Evolutionary conservation across 345 rosid species (phyloP), one percentile per base, ranked within the genome.

Genomic region (Ceriops zippeliana): DNA sequence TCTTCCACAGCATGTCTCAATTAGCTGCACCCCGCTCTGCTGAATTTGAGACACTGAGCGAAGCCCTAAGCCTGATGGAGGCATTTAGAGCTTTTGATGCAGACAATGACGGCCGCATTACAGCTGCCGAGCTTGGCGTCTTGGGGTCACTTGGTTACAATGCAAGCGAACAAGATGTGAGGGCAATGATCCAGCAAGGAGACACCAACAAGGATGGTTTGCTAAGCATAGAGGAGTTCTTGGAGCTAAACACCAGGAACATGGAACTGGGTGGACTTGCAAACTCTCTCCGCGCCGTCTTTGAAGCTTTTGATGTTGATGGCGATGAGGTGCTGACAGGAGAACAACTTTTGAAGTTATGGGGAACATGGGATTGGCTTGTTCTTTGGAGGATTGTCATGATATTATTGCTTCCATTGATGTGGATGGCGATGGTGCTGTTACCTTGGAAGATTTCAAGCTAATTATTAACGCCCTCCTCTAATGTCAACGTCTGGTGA

Each of bases 71-170:
- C 19, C 84, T 88, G 30, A 70, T 83, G 21, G 89, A 86, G 76
- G 80, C 89, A n/a, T 88, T 88, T 63, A 56, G 79, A 71, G 89
- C 86, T 71, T 88, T 88, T 1, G 93, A 88, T 61, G 57, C 84
- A 0, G 80, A 88, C 76, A 81, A 79, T 13, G 90, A 88, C 17
- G 87, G 87, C 5, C 42, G 63, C n/a, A 84, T 88, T 63, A 84
- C 86, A 1, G 30, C 57, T n/a, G 73, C 82, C 0, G 93, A 88
- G 84, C 80, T 88, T 0, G 86, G 93, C 26, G 73, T 86, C 28
- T 57, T 88, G 66, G 69, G 76, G 19, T 83, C 93, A 0, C 85
- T 88, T 0, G 93, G 90, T 2, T 79, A 82, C 83, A 76, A 42
- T 13, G 75, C 81, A 2, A 73, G 79, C 16, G 85, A 79, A 6